These are phyloP conservation scores for Phytophthora kernoviae DNA, from an alignment of 352 stramenopile species.

Conservation along the genomic window DNA sequence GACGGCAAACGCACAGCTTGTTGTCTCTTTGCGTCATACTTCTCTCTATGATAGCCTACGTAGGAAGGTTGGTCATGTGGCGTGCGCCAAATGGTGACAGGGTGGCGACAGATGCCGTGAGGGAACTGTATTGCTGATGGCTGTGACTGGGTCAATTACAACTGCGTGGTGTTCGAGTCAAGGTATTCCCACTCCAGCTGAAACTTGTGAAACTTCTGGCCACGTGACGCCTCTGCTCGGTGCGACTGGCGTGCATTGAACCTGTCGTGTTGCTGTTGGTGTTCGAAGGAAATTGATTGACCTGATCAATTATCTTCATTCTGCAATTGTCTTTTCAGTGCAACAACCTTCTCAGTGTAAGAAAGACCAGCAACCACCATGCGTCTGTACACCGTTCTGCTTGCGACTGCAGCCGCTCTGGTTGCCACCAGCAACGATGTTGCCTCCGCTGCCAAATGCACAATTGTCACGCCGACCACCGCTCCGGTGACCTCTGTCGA, in stretches of 20 bases:
- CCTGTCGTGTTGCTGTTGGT: constrained; percentile 10
- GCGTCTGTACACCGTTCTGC: constrained; percentile 26
- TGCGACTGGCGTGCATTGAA: neutral
- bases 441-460: constrained; percentile 12
- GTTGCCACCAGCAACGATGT: constrained; percentile 22
- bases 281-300: constrained; percentile 14
- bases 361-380: constrained; percentile 22
- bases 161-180: neutral
- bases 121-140: neutral
- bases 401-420: constrained; percentile 18
- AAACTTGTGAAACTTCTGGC: constrained; percentile 10
- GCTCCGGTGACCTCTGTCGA: constrained; percentile 13
- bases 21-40: neutral
- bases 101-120: neutral
- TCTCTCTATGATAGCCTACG: neutral
- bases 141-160: neutral
- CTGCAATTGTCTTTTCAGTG: constrained; percentile 24
- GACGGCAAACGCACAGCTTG: neutral
- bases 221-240: constrained; percentile 7
- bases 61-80: no score
- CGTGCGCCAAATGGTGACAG: neutral
- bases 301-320: constrained; percentile 13
- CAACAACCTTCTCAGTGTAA: constrained; percentile 12
- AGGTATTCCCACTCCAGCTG: constrained; percentile 16
- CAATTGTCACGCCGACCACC: constrained; percentile 1